phyloP scores from a whole-genome alignment of 768 basidiomycete species.

The Scleroderma bovista region DNA sequence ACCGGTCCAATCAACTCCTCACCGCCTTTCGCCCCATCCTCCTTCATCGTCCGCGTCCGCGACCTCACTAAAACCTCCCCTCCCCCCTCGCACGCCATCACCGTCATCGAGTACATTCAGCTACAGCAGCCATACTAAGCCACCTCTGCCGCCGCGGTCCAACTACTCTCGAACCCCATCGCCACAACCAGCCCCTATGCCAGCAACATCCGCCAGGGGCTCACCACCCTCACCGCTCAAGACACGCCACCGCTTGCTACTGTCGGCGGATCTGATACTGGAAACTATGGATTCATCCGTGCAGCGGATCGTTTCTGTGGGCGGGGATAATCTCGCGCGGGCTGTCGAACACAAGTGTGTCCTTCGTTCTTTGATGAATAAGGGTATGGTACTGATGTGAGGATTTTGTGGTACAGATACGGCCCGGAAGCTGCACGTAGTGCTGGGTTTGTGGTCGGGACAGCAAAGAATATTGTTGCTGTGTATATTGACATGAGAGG shows the following conservation, averaged over 20 bases:
- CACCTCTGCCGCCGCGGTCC: neutral
- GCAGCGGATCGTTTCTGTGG: constrained; percentile 45
- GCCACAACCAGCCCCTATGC: neutral
- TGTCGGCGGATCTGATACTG: constrained; percentile 62
- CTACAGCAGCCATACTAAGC: neutral
- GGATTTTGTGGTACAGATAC: constrained; percentile 35
- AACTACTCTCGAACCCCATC: neutral
- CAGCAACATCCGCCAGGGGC: neutral
- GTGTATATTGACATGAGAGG: constrained; percentile 76
- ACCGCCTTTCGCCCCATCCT: neutral
- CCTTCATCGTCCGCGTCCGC: neutral
- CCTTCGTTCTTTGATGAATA: constrained; percentile 1
- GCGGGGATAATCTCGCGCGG: constrained; percentile 42
- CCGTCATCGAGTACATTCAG: neutral
- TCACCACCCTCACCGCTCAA: constrained; percentile 19
- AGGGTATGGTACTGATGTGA: neutral
- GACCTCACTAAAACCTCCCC: too few relatives aligned
- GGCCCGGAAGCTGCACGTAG: constrained; percentile 59
- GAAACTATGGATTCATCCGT: constrained; percentile 59
- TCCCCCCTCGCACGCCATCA: neutral
- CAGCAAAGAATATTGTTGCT: constrained; percentile 64
- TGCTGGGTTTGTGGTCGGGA: constrained; percentile 54
- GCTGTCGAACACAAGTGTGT: constrained; percentile 53
- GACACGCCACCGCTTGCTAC: constrained; percentile 44
- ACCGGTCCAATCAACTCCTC: neutral